Percentiles rank a stretch among this genome's conserved stretches.
Conservation (phyloP, 2,329 filamentous ascomycete species). For the Mollisiaceae sp. region DNA sequence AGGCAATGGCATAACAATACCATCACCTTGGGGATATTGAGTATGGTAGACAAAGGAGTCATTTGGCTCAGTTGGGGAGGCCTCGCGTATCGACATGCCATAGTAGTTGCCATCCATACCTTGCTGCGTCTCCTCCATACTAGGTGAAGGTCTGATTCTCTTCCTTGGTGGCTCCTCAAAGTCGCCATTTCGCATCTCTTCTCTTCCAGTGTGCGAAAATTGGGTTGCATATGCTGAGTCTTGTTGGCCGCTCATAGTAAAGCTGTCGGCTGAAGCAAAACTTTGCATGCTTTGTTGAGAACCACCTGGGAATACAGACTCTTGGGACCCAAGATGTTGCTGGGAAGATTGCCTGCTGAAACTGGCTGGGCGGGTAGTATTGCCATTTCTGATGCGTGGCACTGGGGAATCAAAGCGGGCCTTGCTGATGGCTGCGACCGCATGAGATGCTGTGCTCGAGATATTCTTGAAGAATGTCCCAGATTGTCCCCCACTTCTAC, state of each 20-base stretch:
- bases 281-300: constrained; percentile 84
- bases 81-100: constrained; percentile 62
- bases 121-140: constrained; percentile 52
- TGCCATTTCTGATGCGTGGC: constrained; percentile 63
- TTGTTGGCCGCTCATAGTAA: constrained; percentile 57
- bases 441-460: constrained; percentile 88
- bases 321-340: constrained; percentile 63
- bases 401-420: constrained; percentile 89
- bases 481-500: constrained; percentile 67
- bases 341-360: constrained; percentile 74
- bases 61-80: constrained; percentile 78
- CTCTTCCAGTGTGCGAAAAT: constrained; percentile 45
- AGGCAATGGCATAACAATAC: constrained; percentile 63
- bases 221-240: constrained; percentile 75
- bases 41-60: constrained; percentile 73
- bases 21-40: constrained; percentile 52
- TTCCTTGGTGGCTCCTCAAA: constrained; percentile 81
- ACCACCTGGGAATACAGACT: constrained; percentile 69
- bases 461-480: constrained; percentile 98
- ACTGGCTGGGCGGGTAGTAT: constrained; percentile 68
- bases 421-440: constrained; percentile 95
- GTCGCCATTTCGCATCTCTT: constrained; percentile 53
- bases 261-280: constrained; percentile 76
- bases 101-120: constrained; percentile 46
- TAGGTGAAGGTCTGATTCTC: constrained; percentile 64